These are phyloP conservation scores for Heimioporus sp. DNA, from an alignment of 768 basidiomycete genomes.

Conservation along the genomic window DNA sequence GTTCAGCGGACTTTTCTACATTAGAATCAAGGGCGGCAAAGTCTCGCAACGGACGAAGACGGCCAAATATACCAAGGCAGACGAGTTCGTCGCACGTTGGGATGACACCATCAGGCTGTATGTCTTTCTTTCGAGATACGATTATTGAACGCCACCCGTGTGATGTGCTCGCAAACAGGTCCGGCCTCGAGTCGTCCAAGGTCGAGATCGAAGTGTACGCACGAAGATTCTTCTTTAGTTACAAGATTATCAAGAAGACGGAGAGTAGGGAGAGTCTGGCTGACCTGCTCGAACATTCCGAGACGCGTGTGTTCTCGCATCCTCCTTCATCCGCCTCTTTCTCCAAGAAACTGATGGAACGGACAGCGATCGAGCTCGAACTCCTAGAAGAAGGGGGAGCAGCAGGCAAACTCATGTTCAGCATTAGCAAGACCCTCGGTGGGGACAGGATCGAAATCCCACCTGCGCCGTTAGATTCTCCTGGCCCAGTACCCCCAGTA, in stretches of 20 bases:
- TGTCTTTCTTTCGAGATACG: background rate
- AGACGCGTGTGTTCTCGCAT: constrained; percentile 20
- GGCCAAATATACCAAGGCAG: constrained; percentile 21
- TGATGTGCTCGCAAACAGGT: constrained; percentile 8
- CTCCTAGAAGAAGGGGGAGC: constrained; percentile 31
- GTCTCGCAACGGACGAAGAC: constrained; percentile 28
- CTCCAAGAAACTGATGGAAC: background rate
- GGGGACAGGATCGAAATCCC: constrained; percentile 3
- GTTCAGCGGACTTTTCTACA: constrained; percentile 28
- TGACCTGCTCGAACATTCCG: constrained; percentile 31
- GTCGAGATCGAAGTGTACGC: constrained; percentile 35
- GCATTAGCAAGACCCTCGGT: constrained; percentile 18
- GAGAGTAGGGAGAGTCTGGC: constrained; percentile 32
- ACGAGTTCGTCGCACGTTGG: constrained; percentile 31
- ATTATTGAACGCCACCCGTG: background rate
- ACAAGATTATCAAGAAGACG: constrained; percentile 34
- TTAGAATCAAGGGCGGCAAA: constrained; percentile 27
- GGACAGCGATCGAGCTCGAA: constrained; percentile 28
- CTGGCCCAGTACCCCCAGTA: background rate
- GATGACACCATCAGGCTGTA: constrained; percentile 25
- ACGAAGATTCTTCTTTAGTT: constrained; percentile 30
- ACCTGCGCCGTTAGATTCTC: background rate
- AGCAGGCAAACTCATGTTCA: constrained; percentile 28
- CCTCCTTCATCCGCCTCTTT: background rate
- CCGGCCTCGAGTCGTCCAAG: constrained; percentile 30